These are phyloP conservation scores for Psilocybe cyanescens DNA, from an alignment of 768 basidiomycete species.

Conservation along the genomic window DNA sequence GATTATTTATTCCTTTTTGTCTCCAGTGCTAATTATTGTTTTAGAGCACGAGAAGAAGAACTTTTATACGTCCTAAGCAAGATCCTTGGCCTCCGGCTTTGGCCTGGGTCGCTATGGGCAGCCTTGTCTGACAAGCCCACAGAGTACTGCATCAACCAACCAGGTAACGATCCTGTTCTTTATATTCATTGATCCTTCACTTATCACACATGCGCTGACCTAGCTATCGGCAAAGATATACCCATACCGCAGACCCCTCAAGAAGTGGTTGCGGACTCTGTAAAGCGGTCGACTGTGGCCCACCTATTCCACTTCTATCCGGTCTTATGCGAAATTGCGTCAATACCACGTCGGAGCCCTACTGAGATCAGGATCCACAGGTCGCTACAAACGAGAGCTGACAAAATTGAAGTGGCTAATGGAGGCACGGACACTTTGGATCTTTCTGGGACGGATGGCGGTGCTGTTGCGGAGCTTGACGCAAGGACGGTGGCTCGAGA, in stretches of 20 bases:
- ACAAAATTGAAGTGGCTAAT: not conserved
- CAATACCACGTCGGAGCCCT: conserved; percentile 70
- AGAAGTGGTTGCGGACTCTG: conserved; percentile 67
- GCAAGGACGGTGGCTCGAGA: conserved; percentile 67
- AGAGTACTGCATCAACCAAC: conserved; percentile 53
- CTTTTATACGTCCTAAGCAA: conserved; percentile 83
- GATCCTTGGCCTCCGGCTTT: conserved; percentile 71
- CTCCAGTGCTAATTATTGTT: not conserved
- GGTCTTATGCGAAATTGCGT: conserved; percentile 77
- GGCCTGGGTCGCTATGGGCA: conserved; percentile 79
- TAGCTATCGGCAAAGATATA: conserved; percentile 32
- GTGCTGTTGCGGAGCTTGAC: conserved; percentile 54
- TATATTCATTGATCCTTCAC: not conserved
- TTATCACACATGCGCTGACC: not conserved
- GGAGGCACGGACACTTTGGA: not conserved
- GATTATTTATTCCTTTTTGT: not conserved
- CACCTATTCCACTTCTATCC: conserved; percentile 91
- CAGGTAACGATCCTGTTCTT: conserved; percentile 45
- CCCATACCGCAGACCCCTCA: conserved; percentile 50
- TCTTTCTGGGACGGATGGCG: conserved; percentile 20
- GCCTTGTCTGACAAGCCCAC: conserved; percentile 71
- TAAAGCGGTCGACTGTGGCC: conserved; percentile 74
- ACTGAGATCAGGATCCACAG: conserved; percentile 52
- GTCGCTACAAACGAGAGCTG: conserved; percentile 1
- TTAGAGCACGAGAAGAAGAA: conserved; percentile 87